Conservation (phyloP, 1,284 basidiomycete genomes). For the Cryptococcus sp. region DNA sequence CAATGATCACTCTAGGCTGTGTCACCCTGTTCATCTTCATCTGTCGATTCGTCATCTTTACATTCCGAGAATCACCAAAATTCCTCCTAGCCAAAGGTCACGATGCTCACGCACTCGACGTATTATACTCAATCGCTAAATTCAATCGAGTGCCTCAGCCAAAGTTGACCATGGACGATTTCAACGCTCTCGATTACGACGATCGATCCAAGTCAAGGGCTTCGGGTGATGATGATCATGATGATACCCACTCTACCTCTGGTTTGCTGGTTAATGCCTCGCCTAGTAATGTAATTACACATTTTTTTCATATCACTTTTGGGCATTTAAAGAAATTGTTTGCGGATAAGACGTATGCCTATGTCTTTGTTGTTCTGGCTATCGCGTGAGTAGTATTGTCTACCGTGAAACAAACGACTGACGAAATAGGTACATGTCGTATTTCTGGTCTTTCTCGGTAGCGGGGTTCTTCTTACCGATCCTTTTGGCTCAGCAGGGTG, state of each 20-base stretch:
- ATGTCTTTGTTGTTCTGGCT: constrained; percentile 36
- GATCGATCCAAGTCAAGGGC: background rate
- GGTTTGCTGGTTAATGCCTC: constrained; percentile 6
- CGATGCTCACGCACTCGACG: constrained; percentile 64
- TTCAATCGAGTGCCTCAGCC: constrained; percentile 55
- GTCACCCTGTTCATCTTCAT: constrained; percentile 50
- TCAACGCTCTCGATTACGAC: constrained; percentile 39
- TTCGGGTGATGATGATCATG: background rate
- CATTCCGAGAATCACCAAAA: constrained; percentile 67
- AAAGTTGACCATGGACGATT: constrained; percentile 42
- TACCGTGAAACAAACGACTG: background rate
- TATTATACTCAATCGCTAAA: constrained; percentile 63
- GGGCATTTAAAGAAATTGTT: constrained; percentile 41
- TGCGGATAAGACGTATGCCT: constrained; percentile 27
- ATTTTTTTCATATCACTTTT: constrained; percentile 22
- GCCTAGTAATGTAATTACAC: constrained; percentile 19
- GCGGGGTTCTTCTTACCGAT: constrained; percentile 48
- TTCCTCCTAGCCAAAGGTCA: constrained; percentile 66
- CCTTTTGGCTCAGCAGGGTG: constrained; percentile 29
- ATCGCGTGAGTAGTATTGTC: constrained; percentile 18
- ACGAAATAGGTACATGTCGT: constrained; percentile 23
- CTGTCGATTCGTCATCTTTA: constrained; percentile 66
- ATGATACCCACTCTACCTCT: no score
- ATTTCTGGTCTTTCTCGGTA: constrained; percentile 45
- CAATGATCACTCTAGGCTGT: constrained; percentile 54